Base-by-base conservation (phyloP, 129 eudicot species). In the Saposhnikovia divaricata region DNA sequence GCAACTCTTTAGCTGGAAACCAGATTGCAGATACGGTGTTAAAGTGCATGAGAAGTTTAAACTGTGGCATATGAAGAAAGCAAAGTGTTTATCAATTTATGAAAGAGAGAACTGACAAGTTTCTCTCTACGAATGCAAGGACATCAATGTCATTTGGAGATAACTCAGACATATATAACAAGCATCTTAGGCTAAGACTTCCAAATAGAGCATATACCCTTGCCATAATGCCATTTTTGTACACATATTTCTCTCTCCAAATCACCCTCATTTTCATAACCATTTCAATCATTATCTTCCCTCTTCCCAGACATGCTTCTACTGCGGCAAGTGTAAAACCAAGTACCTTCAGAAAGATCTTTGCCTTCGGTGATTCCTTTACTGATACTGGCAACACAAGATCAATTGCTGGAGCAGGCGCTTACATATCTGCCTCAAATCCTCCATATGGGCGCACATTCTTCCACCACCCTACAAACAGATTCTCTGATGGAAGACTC, bases 351-450 rank as follows among this genome's bases (percentile, higher is more conserved):
- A 88, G 81, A 42, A 84, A 77, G 53, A 85, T 91, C 77, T 89
- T 85, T 28, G 93, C 97, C 73, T 91, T 91, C 42, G 98, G 97
- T 5, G 97, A 94, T 83, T 92, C 98, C 55, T 90, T 82, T 87
- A 94, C 98, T 8, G 98, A 94, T 86, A 92, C 97, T 3, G 98
- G 98, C 47, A 94, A 94, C 91, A 94, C 93, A 18, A 66, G 51
- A 0, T 86, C 96, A 38, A n/a, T 74, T 74, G 88, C 83, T 44
- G 96, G 96, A 81, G 93, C 91, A 2, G 80, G 71, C 46, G 84
- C 82, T 34, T 93, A 88, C 84, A 79, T 78, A 48, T 86, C 84
- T 80, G 97, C 86, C 4, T 91, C 98, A 13, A 89, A 88, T 84
- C 87, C 70, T 8, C 98, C 98, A 0, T 93, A 91, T 77, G 98